phyloP scores from a whole-genome alignment of 202 grass and related monocot genomes.

The Musa balbisiana region DNA sequence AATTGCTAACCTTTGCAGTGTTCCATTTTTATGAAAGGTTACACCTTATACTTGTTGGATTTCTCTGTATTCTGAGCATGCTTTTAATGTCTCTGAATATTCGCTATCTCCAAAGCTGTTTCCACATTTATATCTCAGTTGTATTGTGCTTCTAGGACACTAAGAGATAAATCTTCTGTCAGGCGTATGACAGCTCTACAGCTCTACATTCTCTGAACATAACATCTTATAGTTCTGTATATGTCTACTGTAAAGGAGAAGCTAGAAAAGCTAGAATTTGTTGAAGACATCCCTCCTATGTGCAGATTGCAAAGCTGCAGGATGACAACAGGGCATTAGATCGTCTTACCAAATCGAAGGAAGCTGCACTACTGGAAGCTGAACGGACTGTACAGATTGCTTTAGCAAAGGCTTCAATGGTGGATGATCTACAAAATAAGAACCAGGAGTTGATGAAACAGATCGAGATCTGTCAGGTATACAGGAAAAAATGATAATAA shows the following conservation, averaged over 20 bases:
- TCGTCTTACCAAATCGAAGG: slow-evolving; percentile 1
- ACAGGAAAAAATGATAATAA: background rate
- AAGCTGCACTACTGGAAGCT: background rate
- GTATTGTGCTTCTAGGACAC: background rate
- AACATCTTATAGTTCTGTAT: background rate
- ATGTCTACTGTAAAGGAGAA: background rate
- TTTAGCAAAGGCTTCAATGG: background rate
- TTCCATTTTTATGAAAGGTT: background rate
- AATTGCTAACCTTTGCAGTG: background rate
- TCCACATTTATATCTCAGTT: background rate
- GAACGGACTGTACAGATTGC: background rate
- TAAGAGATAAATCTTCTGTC: background rate
- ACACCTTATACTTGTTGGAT: no score
- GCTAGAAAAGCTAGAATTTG: background rate
- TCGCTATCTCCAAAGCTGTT: background rate
- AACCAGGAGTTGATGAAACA: slow-evolving; percentile 5
- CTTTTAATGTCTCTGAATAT: background rate
- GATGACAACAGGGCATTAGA: slow-evolving; percentile 25
- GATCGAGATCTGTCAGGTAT: slow-evolving; percentile 90
- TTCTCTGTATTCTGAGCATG: background rate
- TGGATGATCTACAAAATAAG: background rate
- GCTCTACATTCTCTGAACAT: background rate
- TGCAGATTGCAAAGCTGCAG: slow-evolving; percentile 88
- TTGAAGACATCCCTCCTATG: background rate
- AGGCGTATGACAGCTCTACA: background rate